Evolutionary conservation across 192 early-diverging fungal species (phyloP).

Genomic region (Podila verticillata): DNA sequence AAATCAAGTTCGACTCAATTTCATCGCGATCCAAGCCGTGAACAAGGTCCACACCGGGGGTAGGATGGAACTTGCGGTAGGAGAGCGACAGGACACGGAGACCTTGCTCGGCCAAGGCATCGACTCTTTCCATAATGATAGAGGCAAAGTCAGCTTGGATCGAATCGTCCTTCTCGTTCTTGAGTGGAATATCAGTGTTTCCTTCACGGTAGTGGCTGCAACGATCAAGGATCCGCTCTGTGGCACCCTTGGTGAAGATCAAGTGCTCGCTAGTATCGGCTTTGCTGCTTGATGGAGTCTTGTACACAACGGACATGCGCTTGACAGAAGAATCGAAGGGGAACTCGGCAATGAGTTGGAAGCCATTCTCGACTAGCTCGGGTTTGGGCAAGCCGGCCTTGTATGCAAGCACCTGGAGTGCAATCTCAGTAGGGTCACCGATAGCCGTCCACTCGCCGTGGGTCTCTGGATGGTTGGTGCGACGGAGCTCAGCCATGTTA

Average conservation of each 20-base stretch:
- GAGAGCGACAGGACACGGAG: conserved; percentile 87
- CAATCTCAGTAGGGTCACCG: conserved; percentile 95
- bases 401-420: conserved; percentile 85
- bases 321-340: conserved; percentile 84
- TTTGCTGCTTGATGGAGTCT: conserved; percentile 18
- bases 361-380: conserved; percentile 58
- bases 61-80: conserved; percentile 55
- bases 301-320: conserved; percentile 89
- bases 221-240: conserved; percentile 85
- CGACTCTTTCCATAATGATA: conserved; percentile 76
- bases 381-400: conserved; percentile 84
- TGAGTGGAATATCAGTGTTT: conserved; percentile 27
- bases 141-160: conserved; percentile 71
- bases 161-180: conserved; percentile 50
- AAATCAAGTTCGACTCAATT: conserved; percentile 76
- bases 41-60: conserved; percentile 43
- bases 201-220: conserved; percentile 67
- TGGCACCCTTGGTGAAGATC: conserved; percentile 90
- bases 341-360: conserved; percentile 68
- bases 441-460: conserved; percentile 77
- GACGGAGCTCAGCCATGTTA: conserved; percentile 81
- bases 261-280: conserved; percentile 51
- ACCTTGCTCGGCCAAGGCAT: conserved; percentile 31
- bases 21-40: conserved; percentile 72
- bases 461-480: conserved; percentile 62